phyloP scores from a whole-genome alignment of 108 stramenopile species.

The Chaetoceros tenuissimus region DNA sequence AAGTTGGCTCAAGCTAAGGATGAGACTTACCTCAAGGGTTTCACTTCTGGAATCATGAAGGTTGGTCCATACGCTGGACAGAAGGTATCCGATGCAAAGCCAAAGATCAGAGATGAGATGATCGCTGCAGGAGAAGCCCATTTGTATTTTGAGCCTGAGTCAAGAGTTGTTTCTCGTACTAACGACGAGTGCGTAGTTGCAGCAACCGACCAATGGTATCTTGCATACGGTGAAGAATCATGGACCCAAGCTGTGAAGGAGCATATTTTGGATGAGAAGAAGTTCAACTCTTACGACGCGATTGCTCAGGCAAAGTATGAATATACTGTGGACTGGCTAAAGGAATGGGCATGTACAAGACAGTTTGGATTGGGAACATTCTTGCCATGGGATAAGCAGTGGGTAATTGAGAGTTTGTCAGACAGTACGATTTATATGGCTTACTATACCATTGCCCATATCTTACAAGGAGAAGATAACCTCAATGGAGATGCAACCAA shows the following conservation, averaged over 20 bases:
- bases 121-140: slow-evolving; percentile 87
- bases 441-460: slow-evolving; percentile 94
- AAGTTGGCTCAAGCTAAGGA: slow-evolving; percentile 93
- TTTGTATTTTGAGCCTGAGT: slow-evolving; percentile 95
- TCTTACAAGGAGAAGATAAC: slow-evolving; percentile 87
- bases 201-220: slow-evolving; percentile 98
- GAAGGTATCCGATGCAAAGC: slow-evolving; percentile 96
- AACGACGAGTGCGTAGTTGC: slow-evolving; percentile 99
- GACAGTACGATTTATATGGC: slow-evolving; percentile 99
- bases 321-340: slow-evolving; percentile 87
- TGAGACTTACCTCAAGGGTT: slow-evolving; percentile 95
- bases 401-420: slow-evolving; percentile 96
- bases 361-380: slow-evolving; percentile 95
- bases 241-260: slow-evolving; percentile 74
- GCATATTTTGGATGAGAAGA: slow-evolving; percentile 78
- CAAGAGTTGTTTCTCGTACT: slow-evolving; percentile 85
- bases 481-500: slow-evolving; percentile 70
- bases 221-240: slow-evolving; percentile 93
- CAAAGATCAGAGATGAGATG: slow-evolving; percentile 86
- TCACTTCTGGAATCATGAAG: slow-evolving; percentile 92
- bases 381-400: slow-evolving; percentile 94
- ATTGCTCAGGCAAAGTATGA: slow-evolving; percentile 72
- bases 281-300: slow-evolving; percentile 85
- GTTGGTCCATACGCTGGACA: slow-evolving; percentile 83
- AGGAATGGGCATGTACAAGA: slow-evolving; percentile 98